Evolutionary conservation across 495 filamentous ascomycete genomes (phyloP), one percentile per base, ranked within the genome.

Genomic region (Penicillium herquei): DNA sequence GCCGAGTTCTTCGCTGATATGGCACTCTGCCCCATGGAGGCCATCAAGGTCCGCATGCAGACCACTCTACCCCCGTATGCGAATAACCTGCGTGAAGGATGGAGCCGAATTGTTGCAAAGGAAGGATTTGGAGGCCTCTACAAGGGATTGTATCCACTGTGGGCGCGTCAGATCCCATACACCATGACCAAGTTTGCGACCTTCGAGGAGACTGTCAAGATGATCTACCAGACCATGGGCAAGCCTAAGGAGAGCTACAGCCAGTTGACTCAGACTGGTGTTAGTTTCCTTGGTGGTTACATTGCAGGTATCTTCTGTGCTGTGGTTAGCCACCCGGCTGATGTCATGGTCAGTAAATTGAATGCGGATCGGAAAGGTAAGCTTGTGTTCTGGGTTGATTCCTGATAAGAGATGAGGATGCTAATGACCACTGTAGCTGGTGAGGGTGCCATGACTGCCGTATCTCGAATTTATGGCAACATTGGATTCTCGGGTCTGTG

Each of bases 161-260:
- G 86, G 86, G 86, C 80, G 10, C 73, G 86, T 14, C 86, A 89
- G 70, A 87, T 89, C 48, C 85, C 85, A 2, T 88, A 89, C 63
- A 89, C 86, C 0, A 89, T 89, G 86, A 83, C 84, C 37, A 89
- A 89, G 70, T 89, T 89, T 66, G 86, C 86, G 10, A 87, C 85
- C 0, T 89, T 89, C 63, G 86, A 89, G 72, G 82, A 81, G 64
- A 85, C 84, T 1, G 86, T 89, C 7, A 77, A 74, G 42, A 48
- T 73, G 51, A 88, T 89, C 50, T 89, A 89, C 66, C 67, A 69
- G 57, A 77, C 70, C 16, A 66, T 89, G 47, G 85, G 85, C 3
- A 83, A 83, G 68, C 82, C 84, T 1, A 89, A 89, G 70, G 81
- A 86, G 55, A 73, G 70, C 50, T 88, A 80, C 66, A 82, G 80